Conservation (phyloP, 768 basidiomycete species). For the Trametes sanguinea region DNA sequence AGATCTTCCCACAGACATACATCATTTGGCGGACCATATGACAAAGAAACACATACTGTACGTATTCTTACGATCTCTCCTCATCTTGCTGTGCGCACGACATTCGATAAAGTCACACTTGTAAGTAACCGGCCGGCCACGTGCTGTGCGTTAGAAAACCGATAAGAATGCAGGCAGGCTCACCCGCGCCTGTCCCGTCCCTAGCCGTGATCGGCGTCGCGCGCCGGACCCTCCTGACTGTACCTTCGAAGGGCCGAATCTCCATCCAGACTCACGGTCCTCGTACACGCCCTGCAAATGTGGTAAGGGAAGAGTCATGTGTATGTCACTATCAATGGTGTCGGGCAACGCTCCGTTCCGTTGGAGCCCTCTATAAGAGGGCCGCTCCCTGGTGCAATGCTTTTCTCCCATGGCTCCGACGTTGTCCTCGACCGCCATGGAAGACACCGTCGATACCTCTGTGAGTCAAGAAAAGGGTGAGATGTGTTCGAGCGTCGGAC, state of each 20-base stretch:
- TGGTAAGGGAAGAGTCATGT: not conserved
- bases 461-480: not conserved
- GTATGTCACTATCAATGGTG: not conserved
- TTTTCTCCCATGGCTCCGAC: not conserved
- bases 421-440: not conserved
- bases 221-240: not conserved
- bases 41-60: not conserved
- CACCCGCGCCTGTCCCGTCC: not conserved
- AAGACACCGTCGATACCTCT: not conserved
- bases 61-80: not conserved
- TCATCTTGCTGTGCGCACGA: no score
- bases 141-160: not conserved
- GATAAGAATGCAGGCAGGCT: not conserved
- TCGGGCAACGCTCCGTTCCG: not conserved
- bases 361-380: not conserved
- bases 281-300: not conserved
- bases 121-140: not conserved
- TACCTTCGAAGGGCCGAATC: not conserved
- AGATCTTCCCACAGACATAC: no score
- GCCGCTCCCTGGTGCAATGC: not conserved
- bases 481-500: not conserved
- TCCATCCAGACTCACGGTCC: not conserved
- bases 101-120: no score
- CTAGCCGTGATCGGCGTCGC: not conserved
- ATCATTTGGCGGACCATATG: no score